Base-by-base conservation (phyloP, 208 protist species). In the Leishmania tarentolae region DNA sequence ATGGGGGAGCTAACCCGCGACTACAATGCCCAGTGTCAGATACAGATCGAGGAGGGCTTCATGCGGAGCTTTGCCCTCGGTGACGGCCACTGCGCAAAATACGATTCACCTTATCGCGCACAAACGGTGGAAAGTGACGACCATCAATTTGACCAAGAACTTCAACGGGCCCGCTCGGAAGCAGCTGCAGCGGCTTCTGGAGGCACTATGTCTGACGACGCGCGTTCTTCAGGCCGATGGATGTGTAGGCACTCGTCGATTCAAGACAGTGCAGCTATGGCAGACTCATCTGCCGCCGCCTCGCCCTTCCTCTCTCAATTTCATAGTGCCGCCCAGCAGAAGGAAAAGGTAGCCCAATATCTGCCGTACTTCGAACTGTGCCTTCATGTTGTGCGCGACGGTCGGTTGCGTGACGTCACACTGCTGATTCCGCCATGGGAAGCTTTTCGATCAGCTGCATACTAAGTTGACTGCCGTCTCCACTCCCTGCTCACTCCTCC, bases 11-110 rank as follows among this genome's bases (percentile, higher is more conserved):
- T 88, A 3, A 82, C 83, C 8, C 79, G 84, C 7, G 85, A 91
- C 69, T 83, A 93, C 84, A 87, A 87, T 79, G 82, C 79, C 57
- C 84, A 81, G 59, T 90, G 88, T 50, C 84, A 83, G n/a, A 59
- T 92, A 3, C 70, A 88, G 35, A 77, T 86, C 47, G 80, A 92
- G 74, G 63, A 73, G 40, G 82, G 63, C 35, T 88, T 79, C 65
- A 40, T 90, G 69, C 76, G 75, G 8, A 50, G 83, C 47, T 80
- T 65, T 75, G 8, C 66, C 21, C 37, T 40, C 24, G 66, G 66
- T 46, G 66, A 66, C 59, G n/a, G n/a, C 24, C 59, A 37, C 59
- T 21, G 8, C n/a, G n/a, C 19, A 9, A 4, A 40, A 40, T 66
- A 3, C n/a, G 1, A 24, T 37, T 66, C 59, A 24, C 59, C 24